A percentile compares a stretch with the other conserved stretches of the same genome.
Evolutionary conservation across 805 yeast genomes (phyloP).

Genomic region (Yamadazyma scolyti): DNA sequence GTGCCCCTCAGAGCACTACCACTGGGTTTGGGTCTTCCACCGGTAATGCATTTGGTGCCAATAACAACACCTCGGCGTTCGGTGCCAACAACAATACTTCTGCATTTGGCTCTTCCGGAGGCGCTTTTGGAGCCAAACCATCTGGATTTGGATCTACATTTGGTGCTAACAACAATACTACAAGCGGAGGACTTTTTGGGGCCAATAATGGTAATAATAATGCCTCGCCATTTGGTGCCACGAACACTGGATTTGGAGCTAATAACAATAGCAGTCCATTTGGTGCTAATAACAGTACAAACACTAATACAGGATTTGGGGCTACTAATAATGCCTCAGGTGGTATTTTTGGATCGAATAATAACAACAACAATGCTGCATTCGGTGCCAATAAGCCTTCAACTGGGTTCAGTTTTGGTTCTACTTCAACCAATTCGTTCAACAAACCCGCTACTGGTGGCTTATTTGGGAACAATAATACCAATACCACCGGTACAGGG

Average conservation of each 20-base stretch:
- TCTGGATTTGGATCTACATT: slow-evolving; percentile 14
- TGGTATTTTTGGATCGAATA: slow-evolving; percentile 11
- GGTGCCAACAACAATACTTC: slow-evolving; percentile 20
- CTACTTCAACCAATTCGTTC: slow-evolving; percentile 18
- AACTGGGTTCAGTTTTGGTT: slow-evolving; percentile 15
- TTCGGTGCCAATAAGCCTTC: slow-evolving; percentile 28
- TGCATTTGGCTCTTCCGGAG: slow-evolving; percentile 21
- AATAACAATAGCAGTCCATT: slow-evolving; percentile 12
- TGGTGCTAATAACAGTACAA: slow-evolving; percentile 14
- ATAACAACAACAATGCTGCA: slow-evolving; percentile 12
- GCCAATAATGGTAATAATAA: slow-evolving; percentile 17
- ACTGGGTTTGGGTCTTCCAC: slow-evolving; percentile 39
- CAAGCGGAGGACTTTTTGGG: slow-evolving; percentile 21
- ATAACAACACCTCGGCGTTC: slow-evolving; percentile 20
- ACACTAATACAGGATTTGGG: slow-evolving; percentile 23
- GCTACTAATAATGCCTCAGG: slow-evolving; percentile 16
- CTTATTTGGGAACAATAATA: slow-evolving; percentile 22
- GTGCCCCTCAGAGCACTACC: slow-evolving; percentile 10
- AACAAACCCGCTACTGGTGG: slow-evolving; percentile 21
- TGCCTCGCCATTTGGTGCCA: slow-evolving; percentile 22
- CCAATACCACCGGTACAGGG: slow-evolving; percentile 15
- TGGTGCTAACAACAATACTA: slow-evolving; percentile 17
- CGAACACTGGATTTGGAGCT: slow-evolving; percentile 35
- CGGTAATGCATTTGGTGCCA: slow-evolving; percentile 29
- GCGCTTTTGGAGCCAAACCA: slow-evolving; percentile 20